Evolutionary conservation across 805 yeast genomes (phyloP).

Genomic region (Schwanniomyces polymorphus): DNA sequence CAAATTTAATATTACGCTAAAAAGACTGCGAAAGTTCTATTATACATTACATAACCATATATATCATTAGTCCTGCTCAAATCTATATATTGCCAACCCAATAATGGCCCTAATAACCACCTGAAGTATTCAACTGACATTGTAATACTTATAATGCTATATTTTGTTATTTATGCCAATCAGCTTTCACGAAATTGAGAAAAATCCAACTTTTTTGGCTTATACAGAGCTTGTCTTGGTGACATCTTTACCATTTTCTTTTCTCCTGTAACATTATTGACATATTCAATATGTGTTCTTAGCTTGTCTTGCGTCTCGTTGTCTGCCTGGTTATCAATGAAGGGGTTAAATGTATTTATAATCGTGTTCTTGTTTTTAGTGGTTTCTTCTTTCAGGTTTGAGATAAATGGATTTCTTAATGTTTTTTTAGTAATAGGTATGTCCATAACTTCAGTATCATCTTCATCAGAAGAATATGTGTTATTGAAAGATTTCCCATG

Average conservation of each 20-base stretch:
- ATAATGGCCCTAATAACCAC: too few species aligned
- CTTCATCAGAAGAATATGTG: constrained; percentile 33
- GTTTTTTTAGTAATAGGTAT: constrained; percentile 3
- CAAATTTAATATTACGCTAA: not conserved
- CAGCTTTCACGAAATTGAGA: not conserved
- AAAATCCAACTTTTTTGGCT: constrained; percentile 40
- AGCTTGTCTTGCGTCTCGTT: constrained; percentile 11
- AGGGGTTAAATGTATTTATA: not conserved
- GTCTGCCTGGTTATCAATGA: not conserved
- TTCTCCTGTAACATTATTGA: constrained; percentile 40
- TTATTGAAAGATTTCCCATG: constrained; percentile 31
- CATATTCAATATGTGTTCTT: constrained; percentile 24
- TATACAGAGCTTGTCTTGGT: constrained; percentile 31
- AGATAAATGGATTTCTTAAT: constrained; percentile 27
- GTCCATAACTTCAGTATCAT: constrained; percentile 6
- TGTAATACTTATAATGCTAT: not conserved
- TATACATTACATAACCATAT: not conserved
- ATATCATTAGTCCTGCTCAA: not conserved
- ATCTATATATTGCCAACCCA: not conserved
- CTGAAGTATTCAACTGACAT: too few species aligned
- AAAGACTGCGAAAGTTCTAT: not conserved
- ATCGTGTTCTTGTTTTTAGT: not conserved
- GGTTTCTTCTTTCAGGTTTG: constrained; percentile 9
- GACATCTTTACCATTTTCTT: constrained; percentile 29
- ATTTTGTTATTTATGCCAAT: not conserved